Conservation (phyloP, 2,329 filamentous ascomycete genomes). For the Aspergillus versicolor region DNA sequence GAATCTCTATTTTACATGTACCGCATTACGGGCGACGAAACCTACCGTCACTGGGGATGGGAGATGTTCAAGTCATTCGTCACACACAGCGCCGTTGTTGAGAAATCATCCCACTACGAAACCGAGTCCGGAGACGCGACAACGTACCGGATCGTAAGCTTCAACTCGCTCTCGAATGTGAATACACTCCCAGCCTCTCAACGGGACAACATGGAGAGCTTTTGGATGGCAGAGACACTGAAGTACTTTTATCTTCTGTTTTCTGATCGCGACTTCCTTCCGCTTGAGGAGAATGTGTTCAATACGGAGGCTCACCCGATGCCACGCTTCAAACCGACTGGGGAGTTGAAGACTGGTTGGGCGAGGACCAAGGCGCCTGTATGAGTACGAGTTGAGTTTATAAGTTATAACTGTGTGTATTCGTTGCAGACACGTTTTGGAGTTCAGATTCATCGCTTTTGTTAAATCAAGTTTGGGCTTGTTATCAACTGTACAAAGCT, state of each 20-base stretch:
- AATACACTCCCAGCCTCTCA: slow-evolving; percentile 66
- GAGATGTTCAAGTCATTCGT: slow-evolving; percentile 95
- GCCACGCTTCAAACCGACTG: slow-evolving; percentile 76
- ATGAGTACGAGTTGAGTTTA: background rate
- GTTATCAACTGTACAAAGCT: background rate
- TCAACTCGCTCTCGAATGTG: slow-evolving; percentile 77
- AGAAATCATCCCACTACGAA: slow-evolving; percentile 46
- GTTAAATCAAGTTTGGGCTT: background rate
- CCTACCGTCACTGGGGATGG: slow-evolving; percentile 96
- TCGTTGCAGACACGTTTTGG: background rate
- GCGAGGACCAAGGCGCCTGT: slow-evolving; percentile 21
- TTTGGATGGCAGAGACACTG: slow-evolving; percentile 96
- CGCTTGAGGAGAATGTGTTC: slow-evolving; percentile 82
- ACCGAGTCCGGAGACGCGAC: slow-evolving; percentile 1
- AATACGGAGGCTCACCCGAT: slow-evolving; percentile 95
- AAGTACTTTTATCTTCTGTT: slow-evolving; percentile 98
- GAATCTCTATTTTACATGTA: slow-evolving; percentile 98
- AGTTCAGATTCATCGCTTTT: background rate
- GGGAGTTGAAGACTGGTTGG: slow-evolving; percentile 44
- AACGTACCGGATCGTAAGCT: slow-evolving; percentile 55
- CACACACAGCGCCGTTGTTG: slow-evolving; percentile 75
- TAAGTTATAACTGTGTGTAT: background rate
- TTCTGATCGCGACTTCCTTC: slow-evolving; percentile 76
- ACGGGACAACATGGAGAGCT: slow-evolving; percentile 96
- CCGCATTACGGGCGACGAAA: slow-evolving; percentile 86